Evolutionary conservation across 768 basidiomycete species (phyloP), one percentile per base, ranked within the genome.

Genomic region (Ephemerocybe angulata): DNA sequence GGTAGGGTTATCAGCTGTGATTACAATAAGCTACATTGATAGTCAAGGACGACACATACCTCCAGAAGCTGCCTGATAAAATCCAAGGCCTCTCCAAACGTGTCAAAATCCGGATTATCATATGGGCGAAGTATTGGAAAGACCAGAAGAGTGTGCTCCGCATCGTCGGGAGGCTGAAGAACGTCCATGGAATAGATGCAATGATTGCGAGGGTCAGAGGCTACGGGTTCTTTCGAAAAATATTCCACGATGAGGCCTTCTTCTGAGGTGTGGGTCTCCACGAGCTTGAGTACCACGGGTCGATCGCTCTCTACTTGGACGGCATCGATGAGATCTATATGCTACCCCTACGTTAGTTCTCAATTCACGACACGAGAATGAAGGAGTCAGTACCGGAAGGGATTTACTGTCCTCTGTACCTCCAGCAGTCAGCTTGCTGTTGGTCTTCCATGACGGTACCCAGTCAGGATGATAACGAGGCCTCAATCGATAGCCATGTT

Each of bases 51-150:
- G n/a, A n/a, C n/a, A n/a, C n/a, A n/a, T n/a, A 69, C 71, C 63
- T 70, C 68, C 13, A 73, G 65, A 1, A 68, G 41, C 48, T 73
- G 70, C 0, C 58, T 49, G 43, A 75, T 61, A 29, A 67, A 74
- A n/a, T 68, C 69, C 0, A 72, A 55, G 1, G 25, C 66, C 52
- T 73, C 72, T 3, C 69, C 70, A 3, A 70, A 15, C 1, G 64
- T 68, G 29, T 65, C 63, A 43, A 72, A 71, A 1, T 27, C 53
- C 6, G 66, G 66, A 2, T 29, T 28, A 13, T 46, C 13, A 35
- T 62, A 70, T 0, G 12, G n/a, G 19, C 58, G 49, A n/a, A 55
- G 35, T 10, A 51, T 3, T 1, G 63, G 64, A 59, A 67, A 58
- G 33, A 64, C 64, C 3, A 67, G 35, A 15, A 66, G 29, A 10